Base-by-base conservation (phyloP, 176 grass and related monocot genomes). In the Cocos nucifera region DNA sequence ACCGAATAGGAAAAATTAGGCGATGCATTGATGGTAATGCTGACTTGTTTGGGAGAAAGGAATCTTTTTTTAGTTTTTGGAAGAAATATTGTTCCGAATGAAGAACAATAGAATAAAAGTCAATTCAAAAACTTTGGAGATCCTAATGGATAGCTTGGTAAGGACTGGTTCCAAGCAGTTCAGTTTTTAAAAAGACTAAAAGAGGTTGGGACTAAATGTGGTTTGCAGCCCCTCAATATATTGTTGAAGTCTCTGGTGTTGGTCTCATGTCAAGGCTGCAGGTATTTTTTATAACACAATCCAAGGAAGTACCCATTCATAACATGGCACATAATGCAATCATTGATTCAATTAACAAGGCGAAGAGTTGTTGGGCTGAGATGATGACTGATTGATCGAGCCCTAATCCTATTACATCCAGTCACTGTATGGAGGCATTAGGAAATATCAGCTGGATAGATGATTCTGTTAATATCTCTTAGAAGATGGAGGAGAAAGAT, bases 361-460 rank as follows among this genome's bases (percentile, higher is more conserved):
- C 84, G 49, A 26, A 87, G 39, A 61, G 54, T 68, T 79, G 72
- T 73, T 79, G 78, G 32, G 19, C 23, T 22, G 84, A 66, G 83
- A 90, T 95, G 86, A 50, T 65, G 49, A 73, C 81, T 50, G 83
- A 87, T 73, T 77, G 86, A 22, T 26, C 87, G 17, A 62, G 57
- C 17, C 83, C 91, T 0, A 69, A 84, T 64, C 82, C 53, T 75
- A 69, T 79, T 76, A 77, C 86, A 19, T 80, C 78, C 77, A 79
- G 77, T 53, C 52, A 82, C 85, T 64, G 82, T 21, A 90, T 95
- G 3, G 74, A 87, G 74, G 86, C 69, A 6, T 79, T 95, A 56
- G 86, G 86, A 8, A 83, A 83, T 72, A 67, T 71, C 2, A 54
- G 78, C 4, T 49, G 15, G 39, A 58, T 62, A 18, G 67, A 84